phyloP scores from a whole-genome alignment of 495 filamentous ascomycete species.

The Xylaria sp. region DNA sequence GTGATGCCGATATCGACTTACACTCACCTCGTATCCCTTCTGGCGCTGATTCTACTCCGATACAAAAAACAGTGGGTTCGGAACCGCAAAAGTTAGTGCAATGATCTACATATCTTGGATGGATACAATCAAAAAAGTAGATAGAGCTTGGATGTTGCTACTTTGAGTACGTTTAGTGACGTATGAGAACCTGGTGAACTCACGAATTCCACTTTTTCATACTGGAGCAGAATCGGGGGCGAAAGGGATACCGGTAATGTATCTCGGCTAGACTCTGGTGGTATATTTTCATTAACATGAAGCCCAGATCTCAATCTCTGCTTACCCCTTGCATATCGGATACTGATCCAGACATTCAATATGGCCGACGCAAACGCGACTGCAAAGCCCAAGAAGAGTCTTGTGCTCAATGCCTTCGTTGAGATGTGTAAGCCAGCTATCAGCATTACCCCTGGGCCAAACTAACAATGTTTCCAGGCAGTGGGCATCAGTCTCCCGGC shows the following conservation, averaged over 20 bases:
- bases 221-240: constrained; percentile 1
- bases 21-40: background rate
- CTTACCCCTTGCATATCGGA: constrained; percentile 9
- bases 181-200: background rate
- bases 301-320: constrained; percentile 1
- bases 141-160: constrained; percentile 5
- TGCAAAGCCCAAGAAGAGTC: constrained; percentile 57
- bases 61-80: constrained; percentile 9
- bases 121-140: constrained; percentile 4
- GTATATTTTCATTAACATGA: constrained; percentile 9
- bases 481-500: constrained; percentile 68
- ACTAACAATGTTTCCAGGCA: constrained; percentile 45
- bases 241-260: constrained; percentile 8
- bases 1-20: constrained; percentile 18
- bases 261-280: constrained; percentile 4
- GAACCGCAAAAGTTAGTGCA: background rate
- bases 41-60: background rate
- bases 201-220: background rate
- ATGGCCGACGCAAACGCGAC: constrained; percentile 14
- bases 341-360: constrained; percentile 14
- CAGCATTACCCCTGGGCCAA: constrained; percentile 8
- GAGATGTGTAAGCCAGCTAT: constrained; percentile 52
- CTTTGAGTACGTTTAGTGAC: constrained; percentile 5
- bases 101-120: constrained; percentile 9
- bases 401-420: constrained; percentile 71